These are phyloP conservation scores for Tylopilus sp. DNA, from an alignment of 768 basidiomycete species.

Conservation along the genomic window DNA sequence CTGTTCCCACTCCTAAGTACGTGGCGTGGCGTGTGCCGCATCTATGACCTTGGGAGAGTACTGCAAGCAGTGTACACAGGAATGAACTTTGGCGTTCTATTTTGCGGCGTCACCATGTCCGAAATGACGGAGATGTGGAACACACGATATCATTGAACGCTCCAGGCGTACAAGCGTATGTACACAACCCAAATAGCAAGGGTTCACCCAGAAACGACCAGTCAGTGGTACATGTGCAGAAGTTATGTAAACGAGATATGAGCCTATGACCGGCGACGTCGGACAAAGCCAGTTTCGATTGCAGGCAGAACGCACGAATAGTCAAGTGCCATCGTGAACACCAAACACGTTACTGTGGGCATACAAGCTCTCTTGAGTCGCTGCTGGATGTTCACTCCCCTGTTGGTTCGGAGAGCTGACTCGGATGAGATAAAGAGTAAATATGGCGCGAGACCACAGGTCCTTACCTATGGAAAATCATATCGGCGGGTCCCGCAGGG, in stretches of 20 bases:
- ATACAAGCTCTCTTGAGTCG: slow-evolving; percentile 6
- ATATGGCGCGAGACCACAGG: background rate
- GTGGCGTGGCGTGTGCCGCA: slow-evolving; percentile 1
- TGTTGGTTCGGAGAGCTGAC: slow-evolving; percentile 6
- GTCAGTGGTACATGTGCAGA: background rate
- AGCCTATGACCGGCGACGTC: background rate
- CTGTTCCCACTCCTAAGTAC: slow-evolving; percentile 4
- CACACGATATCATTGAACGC: slow-evolving; percentile 19
- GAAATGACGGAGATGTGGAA: slow-evolving; percentile 23
- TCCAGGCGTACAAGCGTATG: background rate
- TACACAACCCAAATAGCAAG: background rate
- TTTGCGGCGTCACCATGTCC: slow-evolving; percentile 2
- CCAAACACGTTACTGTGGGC: slow-evolving; percentile 9
- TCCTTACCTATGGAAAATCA: slow-evolving; percentile 10
- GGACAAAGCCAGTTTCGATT: background rate
- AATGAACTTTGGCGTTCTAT: slow-evolving; percentile 1
- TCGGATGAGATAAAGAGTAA: background rate
- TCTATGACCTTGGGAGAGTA: slow-evolving; percentile 2
- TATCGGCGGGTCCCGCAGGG: background rate
- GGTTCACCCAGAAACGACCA: slow-evolving; percentile 1
- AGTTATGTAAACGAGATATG: slow-evolving; percentile 4
- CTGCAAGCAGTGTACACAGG: slow-evolving; percentile 12
- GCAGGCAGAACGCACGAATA: background rate
- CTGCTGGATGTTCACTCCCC: slow-evolving; percentile 9
- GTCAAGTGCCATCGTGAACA: slow-evolving; percentile 9